These are phyloP conservation scores for Tardiomyces blankii DNA, from an alignment of 1,139 yeast genomes.

Conservation along the genomic window DNA sequence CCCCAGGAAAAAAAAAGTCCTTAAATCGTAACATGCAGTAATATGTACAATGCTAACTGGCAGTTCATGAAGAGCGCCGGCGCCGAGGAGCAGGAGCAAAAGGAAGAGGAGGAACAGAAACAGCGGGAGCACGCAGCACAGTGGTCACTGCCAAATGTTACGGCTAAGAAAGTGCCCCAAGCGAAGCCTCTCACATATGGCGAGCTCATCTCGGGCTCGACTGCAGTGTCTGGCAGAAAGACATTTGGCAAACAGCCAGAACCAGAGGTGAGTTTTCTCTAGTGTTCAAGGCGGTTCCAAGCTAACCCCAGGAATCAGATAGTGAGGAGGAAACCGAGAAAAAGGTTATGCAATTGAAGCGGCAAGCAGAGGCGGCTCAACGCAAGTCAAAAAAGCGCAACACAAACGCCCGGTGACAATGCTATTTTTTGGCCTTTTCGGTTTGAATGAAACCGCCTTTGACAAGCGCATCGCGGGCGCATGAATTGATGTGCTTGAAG, in stretches of 20 bases:
- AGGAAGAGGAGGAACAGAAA: slow-evolving; percentile 13
- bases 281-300: neutral
- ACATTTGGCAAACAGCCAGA: slow-evolving; percentile 3
- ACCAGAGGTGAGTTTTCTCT: neutral
- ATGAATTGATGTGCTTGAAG: slow-evolving; percentile 83
- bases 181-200: neutral
- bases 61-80: slow-evolving; percentile 1
- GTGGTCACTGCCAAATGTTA: slow-evolving; percentile 39
- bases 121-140: slow-evolving; percentile 46
- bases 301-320: neutral
- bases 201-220: slow-evolving; percentile 3
- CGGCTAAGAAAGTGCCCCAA: neutral
- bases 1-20: too few species aligned
- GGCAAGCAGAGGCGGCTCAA: neutral
- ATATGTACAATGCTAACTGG: slow-evolving; percentile 1
- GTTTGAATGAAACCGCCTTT: slow-evolving; percentile 43
- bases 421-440: slow-evolving; percentile 4
- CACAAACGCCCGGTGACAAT: neutral
- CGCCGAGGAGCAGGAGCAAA: slow-evolving; percentile 26
- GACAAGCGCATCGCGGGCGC: slow-evolving; percentile 75
- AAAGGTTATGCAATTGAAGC: slow-evolving; percentile 2
- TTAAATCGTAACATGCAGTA: too few species aligned
- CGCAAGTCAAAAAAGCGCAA: slow-evolving; percentile 2
- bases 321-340: slow-evolving; percentile 1
- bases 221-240: slow-evolving; percentile 14